Base-by-base conservation (phyloP, 352 stramenopile genomes). In the Saprolegnia diclina region DNA sequence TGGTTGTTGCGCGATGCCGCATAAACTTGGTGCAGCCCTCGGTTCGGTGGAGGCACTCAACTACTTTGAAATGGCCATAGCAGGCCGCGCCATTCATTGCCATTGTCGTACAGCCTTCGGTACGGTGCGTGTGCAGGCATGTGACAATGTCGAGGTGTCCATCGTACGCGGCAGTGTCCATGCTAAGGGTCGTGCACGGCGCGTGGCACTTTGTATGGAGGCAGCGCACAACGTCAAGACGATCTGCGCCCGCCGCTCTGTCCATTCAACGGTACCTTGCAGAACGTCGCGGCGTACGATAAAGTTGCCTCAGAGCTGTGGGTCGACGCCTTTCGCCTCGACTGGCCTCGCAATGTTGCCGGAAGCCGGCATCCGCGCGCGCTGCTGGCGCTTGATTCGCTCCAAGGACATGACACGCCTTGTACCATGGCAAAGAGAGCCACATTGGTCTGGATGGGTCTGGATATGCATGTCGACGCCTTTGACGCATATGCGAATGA, bases 11-110 rank as follows among this genome's bases (percentile, higher is more conserved):
- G 46, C 9, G 52, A 29, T 1, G 62, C 62, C 13, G 24, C 37
- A n/a, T 68, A 19, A 48, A 54, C 5, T 26, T n/a, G n/a, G 52
- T 56, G 32, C 62, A 68, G 19, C 62, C 62, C 56, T 68, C 62
- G 18, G 46, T 59, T 3, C 62, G 24, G 52, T 68, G 11, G 24
- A 68, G 42, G 18, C 40, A 68, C 35, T 57, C 35, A 4, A 68
- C 40, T 4, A 68, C 62, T 4, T 68, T 6, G 2, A 68, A 24
- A 40, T 68, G 40, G 5, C 52, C 62, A 32, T 62, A 50, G 32
- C 50, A 48, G 29, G 62, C 52, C 9, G 62, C 62, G 24, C 26
- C 7, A 22, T 62, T 40, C 46, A 68, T 68, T 6, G 62, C 62
- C 11, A 26, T n/a, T 4, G 46, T 44, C 16, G 55, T 63, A 22